phyloP scores from a whole-genome alignment of 2,329 filamentous ascomycete genomes.

The Hypoxylon sp. region DNA sequence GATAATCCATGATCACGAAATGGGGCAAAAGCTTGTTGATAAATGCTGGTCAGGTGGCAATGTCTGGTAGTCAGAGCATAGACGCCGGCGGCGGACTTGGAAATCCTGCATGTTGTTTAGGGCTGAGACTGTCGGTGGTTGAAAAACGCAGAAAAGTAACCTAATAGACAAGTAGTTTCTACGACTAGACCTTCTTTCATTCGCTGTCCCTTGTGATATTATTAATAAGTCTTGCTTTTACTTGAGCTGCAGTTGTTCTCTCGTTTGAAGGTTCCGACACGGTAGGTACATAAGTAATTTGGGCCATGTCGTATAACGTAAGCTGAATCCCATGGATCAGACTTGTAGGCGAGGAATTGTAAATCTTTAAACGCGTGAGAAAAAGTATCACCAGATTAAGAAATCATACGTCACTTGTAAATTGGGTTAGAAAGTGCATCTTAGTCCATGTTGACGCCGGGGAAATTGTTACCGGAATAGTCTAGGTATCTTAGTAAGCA shows the following conservation, averaged over 20 bases:
- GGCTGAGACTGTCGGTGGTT: constrained; percentile 15
- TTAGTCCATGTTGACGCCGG: too few species aligned
- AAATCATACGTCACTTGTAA: too few species aligned
- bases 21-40: constrained; percentile 6
- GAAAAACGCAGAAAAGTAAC: constrained; percentile 19
- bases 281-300: too few species aligned
- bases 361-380: neutral
- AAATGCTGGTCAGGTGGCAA: neutral
- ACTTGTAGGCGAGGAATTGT: neutral
- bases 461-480: neutral
- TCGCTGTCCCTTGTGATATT: neutral
- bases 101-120: constrained; percentile 21
- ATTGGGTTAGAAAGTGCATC: too few species aligned
- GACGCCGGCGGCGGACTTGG: constrained; percentile 19
- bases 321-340: neutral
- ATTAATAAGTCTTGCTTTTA: neutral
- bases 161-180: constrained; percentile 33
- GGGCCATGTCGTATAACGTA: too few species aligned
- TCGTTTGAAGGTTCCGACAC: neutral
- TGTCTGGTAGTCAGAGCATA: constrained; percentile 13
- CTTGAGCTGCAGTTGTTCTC: neutral
- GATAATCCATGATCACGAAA: constrained; percentile 18
- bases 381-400: neutral
- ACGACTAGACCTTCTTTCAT: neutral
- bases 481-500: neutral